These are phyloP conservation scores for Fibroporia radiculosa DNA, from an alignment of 768 basidiomycete genomes.

Conservation along the genomic window DNA sequence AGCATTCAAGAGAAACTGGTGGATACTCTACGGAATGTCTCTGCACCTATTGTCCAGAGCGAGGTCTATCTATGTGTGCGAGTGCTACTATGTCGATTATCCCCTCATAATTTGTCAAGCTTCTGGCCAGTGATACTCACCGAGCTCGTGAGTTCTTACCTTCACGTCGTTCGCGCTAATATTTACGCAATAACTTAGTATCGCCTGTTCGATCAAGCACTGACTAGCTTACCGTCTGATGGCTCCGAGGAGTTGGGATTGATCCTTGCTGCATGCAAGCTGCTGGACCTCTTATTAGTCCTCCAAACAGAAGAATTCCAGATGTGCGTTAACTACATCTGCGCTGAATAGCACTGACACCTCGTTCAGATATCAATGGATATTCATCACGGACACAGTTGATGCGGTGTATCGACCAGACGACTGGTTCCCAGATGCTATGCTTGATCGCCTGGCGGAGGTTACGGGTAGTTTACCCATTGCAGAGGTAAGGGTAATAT, in stretches of 20 bases:
- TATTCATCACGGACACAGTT: slow-evolving; percentile 95
- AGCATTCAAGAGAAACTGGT: slow-evolving; percentile 96
- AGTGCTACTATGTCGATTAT: slow-evolving; percentile 83
- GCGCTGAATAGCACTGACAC: neutral
- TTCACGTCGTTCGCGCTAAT: neutral
- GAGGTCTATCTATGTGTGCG: slow-evolving; percentile 94
- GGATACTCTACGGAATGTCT: slow-evolving; percentile 75
- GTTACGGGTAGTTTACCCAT: slow-evolving; percentile 63
- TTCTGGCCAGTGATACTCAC: slow-evolving; percentile 96
- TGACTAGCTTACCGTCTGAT: slow-evolving; percentile 64
- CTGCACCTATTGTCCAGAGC: slow-evolving; percentile 80
- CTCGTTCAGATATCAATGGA: slow-evolving; percentile 84
- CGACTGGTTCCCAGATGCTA: slow-evolving; percentile 74
- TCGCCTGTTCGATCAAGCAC: slow-evolving; percentile 80
- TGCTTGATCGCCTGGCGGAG: slow-evolving; percentile 88
- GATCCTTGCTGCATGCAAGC: slow-evolving; percentile 86
- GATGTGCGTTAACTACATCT: slow-evolving; percentile 44
- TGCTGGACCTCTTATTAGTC: slow-evolving; percentile 85
- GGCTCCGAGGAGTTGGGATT: slow-evolving; percentile 80
- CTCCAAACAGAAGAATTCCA: slow-evolving; percentile 98
- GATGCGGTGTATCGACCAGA: slow-evolving; percentile 89
- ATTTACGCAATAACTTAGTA: slow-evolving; percentile 40
- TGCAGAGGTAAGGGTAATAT: slow-evolving; percentile 22
- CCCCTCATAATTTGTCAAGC: slow-evolving; percentile 84
- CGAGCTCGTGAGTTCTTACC: slow-evolving; percentile 57